Base-by-base conservation (phyloP, 2,329 filamentous ascomycete genomes). In the Emmonsiellopsis sp. region DNA sequence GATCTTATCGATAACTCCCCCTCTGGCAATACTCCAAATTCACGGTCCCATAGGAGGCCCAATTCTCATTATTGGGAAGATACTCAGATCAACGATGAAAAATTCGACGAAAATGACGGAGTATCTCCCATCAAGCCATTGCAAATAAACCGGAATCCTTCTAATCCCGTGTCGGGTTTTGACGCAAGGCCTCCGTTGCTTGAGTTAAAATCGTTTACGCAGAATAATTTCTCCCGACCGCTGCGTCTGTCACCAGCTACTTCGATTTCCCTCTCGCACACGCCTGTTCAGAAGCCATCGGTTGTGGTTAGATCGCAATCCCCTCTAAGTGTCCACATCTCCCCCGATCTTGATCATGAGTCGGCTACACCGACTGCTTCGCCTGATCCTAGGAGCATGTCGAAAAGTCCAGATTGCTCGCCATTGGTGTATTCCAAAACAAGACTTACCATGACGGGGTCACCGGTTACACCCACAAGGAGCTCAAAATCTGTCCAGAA, bases 11-110 rank as follows among this genome's bases (percentile, higher is more conserved):
- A 58, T 16, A 46, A 26, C 20, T 26, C 50, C 16, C 31, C 54
- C 8, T n/a, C 40, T 20, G 45, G 47, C 6, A 52, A 45, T 8
- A 20, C 47, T 38, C 20, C 47, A 34, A 49, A 46, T 16, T 34
- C 47, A 16, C 31, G 34, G 30, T 38, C 52, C 34, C 1, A 30
- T 13, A 45, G 50, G 20, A 9, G 13, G 44, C 53, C 51, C 50
- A 62, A 54, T 37, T 45, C 51, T 11, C 66, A 67, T 53, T 63
- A 58, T 45, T 60, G 65, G 51, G 67, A 69, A 54, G 52, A 59
- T 43, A 61, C 67, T 11, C 61, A 68, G 51, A 60, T 65, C 26
- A 37, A 61, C 38, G 57, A 53, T 31, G 57, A 58, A 13, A 42
- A 31, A 7, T 51, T 50, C 7, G 51, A 57, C 16, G 11, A n/a